Evolutionary conservation across 2,329 filamentous ascomycete genomes (phyloP), one percentile per base, ranked within the genome.

Genomic region (Fusarium pseudocircinatum): DNA sequence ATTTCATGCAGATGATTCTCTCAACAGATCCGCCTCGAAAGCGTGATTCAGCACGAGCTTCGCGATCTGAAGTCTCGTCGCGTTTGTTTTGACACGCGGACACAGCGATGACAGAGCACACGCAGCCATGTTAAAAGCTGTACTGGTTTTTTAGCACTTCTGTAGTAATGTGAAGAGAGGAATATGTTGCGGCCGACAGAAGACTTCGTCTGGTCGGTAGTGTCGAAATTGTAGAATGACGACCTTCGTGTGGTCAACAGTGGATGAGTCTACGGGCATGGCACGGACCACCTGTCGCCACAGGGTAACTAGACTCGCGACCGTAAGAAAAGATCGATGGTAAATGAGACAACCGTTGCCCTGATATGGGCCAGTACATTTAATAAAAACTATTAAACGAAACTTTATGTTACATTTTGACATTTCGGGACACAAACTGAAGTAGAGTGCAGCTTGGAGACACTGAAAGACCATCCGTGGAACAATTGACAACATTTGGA

Each of bases 381-480:
- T 9, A 4, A 36, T 36, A 36, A 22, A 52, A 36, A 4, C 16
- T 36, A n/a, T 1, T 2, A 4, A 10, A 4, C 12, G 2, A 13
- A 1, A 16, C 13, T 2, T n/a, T n/a, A 2, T 6, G 2, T n/a
- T 30, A 4, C 0, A 12, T 8, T 12, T 16, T 8, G 10, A 16
- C 9, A 8, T 16, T 9, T 3, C 0, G 7, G 4, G 15, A 3
- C 30, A 16, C 20, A 2, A n/a, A 9, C 2, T 13, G 14, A 12
- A 8, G 28, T n/a, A 0, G 5, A 6, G 7, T n/a, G 20, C 14
- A 9, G 2, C 1, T n/a, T n/a, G 44, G 6, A 28, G 24, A 13
- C 4, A 15, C 1, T 40, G 13, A 14, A 40, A 18, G 36, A 10
- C 9, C 15, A 36, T 16, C 34, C 34, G 9, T 14, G 34, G 10